These are phyloP conservation scores for Nemophila menziesii DNA, from an alignment of 257 asterid species.

Conservation along the genomic window DNA sequence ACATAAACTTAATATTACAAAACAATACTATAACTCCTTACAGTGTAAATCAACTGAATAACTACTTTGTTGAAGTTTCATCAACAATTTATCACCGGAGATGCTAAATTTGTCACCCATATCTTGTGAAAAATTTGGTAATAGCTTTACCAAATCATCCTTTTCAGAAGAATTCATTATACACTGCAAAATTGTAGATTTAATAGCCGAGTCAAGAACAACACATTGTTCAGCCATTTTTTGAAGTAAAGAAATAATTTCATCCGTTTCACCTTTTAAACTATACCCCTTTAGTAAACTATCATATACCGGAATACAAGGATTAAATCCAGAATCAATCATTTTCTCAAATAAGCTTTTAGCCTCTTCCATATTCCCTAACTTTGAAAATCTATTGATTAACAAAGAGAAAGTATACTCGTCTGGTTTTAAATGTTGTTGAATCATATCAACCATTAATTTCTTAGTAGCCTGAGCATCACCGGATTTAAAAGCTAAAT, in stretches of 20 bases:
- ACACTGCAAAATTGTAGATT: constrained; percentile 47
- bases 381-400: constrained; percentile 44
- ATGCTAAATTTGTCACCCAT: constrained; percentile 19
- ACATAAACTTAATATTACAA: too few relatives aligned
- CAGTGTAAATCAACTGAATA: too few relatives aligned
- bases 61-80: constrained; percentile 32
- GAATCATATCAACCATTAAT: constrained; percentile 40
- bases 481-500: constrained; percentile 39
- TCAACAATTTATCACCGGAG: constrained; percentile 30
- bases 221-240: constrained; percentile 42
- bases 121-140: constrained; percentile 38
- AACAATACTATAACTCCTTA: too few relatives aligned
- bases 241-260: constrained; percentile 37
- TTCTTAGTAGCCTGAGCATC: constrained; percentile 36
- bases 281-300: constrained; percentile 48
- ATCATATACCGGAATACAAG: constrained; percentile 38
- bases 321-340: constrained; percentile 40
- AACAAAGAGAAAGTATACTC: constrained; percentile 40
- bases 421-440: constrained; percentile 38
- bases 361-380: constrained; percentile 56
- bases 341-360: constrained; percentile 36
- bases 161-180: constrained; percentile 37
- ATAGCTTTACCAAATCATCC: constrained; percentile 26
- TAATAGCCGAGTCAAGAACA: constrained; percentile 40
- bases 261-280: constrained; percentile 33